A percentile compares a stretch with the other conserved stretches of the same genome.
Conservation (phyloP, 352 stramenopile genomes). For the Globisporangium recalcitrans region DNA sequence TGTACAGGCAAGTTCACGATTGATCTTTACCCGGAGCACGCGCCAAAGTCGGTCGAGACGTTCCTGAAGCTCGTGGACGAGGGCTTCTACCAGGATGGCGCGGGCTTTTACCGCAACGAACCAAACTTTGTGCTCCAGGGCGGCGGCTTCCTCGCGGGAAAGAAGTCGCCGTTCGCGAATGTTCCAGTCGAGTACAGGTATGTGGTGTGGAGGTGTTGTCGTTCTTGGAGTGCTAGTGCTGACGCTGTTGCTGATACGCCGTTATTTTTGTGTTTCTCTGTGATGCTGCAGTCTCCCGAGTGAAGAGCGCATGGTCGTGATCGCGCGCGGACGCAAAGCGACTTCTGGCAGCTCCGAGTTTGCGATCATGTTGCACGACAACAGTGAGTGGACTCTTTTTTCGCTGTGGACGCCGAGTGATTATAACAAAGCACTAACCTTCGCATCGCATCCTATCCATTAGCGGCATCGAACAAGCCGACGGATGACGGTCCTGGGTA, state of each 20-base stretch:
- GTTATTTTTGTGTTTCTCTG: neutral
- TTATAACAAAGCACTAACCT: neutral
- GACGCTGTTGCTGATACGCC: neutral
- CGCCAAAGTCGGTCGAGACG: slow-evolving; percentile 63
- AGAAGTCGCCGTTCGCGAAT: slow-evolving; percentile 58
- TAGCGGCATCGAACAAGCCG: slow-evolving; percentile 51
- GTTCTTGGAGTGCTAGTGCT: neutral
- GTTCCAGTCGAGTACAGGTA: slow-evolving; percentile 76
- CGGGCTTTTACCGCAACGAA: slow-evolving; percentile 84
- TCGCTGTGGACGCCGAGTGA: neutral
- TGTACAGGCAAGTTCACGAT: slow-evolving; percentile 57
- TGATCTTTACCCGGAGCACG: slow-evolving; percentile 75
- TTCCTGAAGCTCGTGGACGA: slow-evolving; percentile 62
- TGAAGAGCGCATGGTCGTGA: slow-evolving; percentile 77
- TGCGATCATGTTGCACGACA: slow-evolving; percentile 83
- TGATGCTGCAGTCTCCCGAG: slow-evolving; percentile 42
- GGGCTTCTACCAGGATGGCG: slow-evolving; percentile 65
- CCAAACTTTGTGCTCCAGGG: slow-evolving; percentile 76
- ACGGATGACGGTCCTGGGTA: slow-evolving; percentile 61
- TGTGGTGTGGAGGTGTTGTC: neutral
- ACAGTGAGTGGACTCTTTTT: slow-evolving; percentile 29
- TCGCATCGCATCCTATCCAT: neutral
- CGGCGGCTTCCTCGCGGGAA: slow-evolving; percentile 67
- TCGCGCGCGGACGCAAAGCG: slow-evolving; percentile 63
- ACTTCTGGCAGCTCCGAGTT: slow-evolving; percentile 79